phyloP scores from a whole-genome alignment of 2,329 filamentous ascomycete species.

The Monilinia laxa region DNA sequence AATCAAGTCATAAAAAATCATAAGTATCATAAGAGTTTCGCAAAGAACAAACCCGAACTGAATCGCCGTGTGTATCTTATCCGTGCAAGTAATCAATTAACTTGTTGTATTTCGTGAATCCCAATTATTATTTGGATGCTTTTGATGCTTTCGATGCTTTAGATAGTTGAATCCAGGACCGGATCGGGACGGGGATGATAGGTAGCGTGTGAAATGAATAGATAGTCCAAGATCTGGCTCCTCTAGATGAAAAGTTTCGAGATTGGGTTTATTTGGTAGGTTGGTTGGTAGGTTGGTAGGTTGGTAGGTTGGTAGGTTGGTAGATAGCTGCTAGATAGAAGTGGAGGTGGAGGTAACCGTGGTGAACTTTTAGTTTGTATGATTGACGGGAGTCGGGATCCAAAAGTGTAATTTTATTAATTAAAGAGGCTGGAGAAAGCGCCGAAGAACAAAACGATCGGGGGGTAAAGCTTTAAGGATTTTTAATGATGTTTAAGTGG shows the following conservation, averaged over 20 bases:
- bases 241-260: conserved; percentile 17
- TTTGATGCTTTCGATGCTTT: background rate
- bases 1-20: conserved; percentile 9
- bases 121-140: background rate
- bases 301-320: conserved; percentile 4
- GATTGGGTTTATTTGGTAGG: conserved; percentile 16
- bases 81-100: background rate
- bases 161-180: conserved; percentile 5
- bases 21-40: conserved; percentile 6
- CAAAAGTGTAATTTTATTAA: conserved; percentile 22
- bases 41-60: background rate
- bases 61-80: background rate
- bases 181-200: conserved; percentile 11
- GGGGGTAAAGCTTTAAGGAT: no score
- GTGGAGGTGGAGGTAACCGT: conserved; percentile 9
- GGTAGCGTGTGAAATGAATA: background rate
- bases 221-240: conserved; percentile 4
- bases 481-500: no score
- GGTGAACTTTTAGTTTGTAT: background rate
- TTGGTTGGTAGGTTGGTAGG: background rate
- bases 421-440: conserved; percentile 23
- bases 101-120: background rate
- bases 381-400: background rate
- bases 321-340: background rate
- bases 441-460: background rate